phyloP scores from a whole-genome alignment of 2,329 filamentous ascomycete genomes.

The Colletotrichum musae region DNA sequence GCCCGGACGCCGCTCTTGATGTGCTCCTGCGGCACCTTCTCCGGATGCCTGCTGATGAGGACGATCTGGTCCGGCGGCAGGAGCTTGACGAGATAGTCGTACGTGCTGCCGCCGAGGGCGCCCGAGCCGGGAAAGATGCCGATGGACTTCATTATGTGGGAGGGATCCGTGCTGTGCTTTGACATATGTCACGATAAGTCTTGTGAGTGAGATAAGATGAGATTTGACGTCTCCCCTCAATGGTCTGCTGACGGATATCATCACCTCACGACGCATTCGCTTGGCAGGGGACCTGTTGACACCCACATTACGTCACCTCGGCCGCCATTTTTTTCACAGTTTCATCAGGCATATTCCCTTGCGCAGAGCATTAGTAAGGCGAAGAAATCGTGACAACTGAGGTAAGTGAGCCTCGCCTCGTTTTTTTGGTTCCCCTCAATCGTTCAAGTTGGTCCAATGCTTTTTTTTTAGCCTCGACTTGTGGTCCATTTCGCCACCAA shows the following conservation, averaged over 20 bases:
- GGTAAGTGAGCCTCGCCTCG: neutral
- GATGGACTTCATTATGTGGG: conserved; percentile 50
- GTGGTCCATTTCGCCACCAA: conserved; percentile 1
- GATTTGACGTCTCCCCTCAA: neutral
- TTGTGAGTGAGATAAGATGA: conserved; percentile 7
- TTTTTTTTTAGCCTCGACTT: too few species aligned
- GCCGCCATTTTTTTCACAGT: conserved; percentile 1
- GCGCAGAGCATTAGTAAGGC: conserved; percentile 1
- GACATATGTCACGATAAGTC: neutral
- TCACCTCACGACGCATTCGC: conserved; percentile 33
- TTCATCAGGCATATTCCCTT: conserved; percentile 30
- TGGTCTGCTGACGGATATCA: conserved; percentile 22
- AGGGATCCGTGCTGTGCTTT: neutral
- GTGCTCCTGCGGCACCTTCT: conserved; percentile 56
- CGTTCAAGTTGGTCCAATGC: too few species aligned
- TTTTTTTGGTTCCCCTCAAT: neutral
- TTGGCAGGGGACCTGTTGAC: conserved; percentile 31
- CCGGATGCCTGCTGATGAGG: conserved; percentile 61
- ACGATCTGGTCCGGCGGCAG: conserved; percentile 61
- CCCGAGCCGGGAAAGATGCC: conserved; percentile 68
- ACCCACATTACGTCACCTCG: conserved; percentile 34
- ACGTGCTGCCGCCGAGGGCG: conserved; percentile 65
- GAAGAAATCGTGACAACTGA: neutral
- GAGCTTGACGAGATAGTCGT: conserved; percentile 61
- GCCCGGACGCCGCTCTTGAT: conserved; percentile 61